Percentiles rank a stretch among this genome's conserved stretches.
Evolutionary conservation across 768 basidiomycete genomes (phyloP).

Genomic region (Tulasnella calospora): DNA sequence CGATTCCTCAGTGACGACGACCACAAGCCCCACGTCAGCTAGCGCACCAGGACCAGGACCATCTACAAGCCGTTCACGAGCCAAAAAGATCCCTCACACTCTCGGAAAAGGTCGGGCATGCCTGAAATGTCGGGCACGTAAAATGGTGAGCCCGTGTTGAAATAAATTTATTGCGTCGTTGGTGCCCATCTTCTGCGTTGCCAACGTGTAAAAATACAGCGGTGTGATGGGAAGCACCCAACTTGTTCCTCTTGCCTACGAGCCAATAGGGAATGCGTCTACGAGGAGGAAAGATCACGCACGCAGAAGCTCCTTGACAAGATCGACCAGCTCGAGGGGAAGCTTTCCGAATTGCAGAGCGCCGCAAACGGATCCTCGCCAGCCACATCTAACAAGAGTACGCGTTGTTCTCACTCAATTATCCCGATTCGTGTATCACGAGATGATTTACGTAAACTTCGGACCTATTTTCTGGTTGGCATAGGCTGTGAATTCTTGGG

Average conservation of each 20-base stretch:
- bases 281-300: constrained; percentile 17
- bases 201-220: constrained; percentile 5
- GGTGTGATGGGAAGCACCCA: constrained; percentile 21
- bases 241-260: constrained; percentile 22
- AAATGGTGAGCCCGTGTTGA: constrained; percentile 20
- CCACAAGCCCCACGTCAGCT: not conserved
- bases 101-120: constrained; percentile 26
- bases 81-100: constrained; percentile 9
- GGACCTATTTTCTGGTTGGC: not conserved
- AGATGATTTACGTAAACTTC: constrained; percentile 1
- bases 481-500: not conserved
- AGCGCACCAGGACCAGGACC: constrained; percentile 11
- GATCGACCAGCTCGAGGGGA: constrained; percentile 19
- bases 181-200: constrained; percentile 2
- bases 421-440: constrained; percentile 7
- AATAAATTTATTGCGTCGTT: not conserved
- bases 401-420: not conserved
- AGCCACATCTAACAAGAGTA: constrained; percentile 5
- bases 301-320: constrained; percentile 24
- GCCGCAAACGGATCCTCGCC: not conserved
- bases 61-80: constrained; percentile 1
- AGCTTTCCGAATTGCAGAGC: constrained; percentile 11
- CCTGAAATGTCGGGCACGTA: constrained; percentile 21
- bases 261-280: constrained; percentile 16
- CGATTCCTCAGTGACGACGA: not conserved